A percentile compares a stretch with the other conserved stretches of the same genome.
These are phyloP conservation scores for Amoeboaphelidium occidentale DNA, from an alignment of 371 early-diverging fungal genomes.

Conservation along the genomic window DNA sequence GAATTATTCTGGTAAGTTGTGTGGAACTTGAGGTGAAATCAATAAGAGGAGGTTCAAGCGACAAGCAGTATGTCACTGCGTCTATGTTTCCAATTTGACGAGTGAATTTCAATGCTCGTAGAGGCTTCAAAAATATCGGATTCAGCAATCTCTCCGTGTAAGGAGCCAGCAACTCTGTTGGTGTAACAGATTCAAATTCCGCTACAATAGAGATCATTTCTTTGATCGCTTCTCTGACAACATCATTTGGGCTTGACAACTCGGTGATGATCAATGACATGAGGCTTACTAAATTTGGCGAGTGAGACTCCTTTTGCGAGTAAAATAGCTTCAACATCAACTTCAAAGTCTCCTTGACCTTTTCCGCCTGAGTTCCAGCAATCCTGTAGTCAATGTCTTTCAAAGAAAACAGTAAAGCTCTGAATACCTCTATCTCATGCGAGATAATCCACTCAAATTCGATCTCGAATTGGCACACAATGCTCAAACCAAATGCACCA, in stretches of 20 bases:
- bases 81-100: slow-evolving; percentile 96
- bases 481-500: too few species aligned
- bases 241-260: slow-evolving; percentile 64
- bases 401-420: slow-evolving; percentile 67
- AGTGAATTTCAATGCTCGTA: slow-evolving; percentile 78
- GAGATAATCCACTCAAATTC: slow-evolving; percentile 90
- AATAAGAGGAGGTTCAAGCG: slow-evolving; percentile 67
- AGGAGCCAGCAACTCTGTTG: slow-evolving; percentile 60
- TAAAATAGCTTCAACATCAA: background rate
- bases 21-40: too few species aligned
- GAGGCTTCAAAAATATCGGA: slow-evolving; percentile 88
- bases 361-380: slow-evolving; percentile 5
- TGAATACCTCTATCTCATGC: slow-evolving; percentile 74
- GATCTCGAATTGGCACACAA: too few species aligned
- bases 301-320: too few species aligned
- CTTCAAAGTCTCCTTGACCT: slow-evolving; percentile 1
- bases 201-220: slow-evolving; percentile 52
- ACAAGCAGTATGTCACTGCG: slow-evolving; percentile 84
- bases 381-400: slow-evolving; percentile 69
- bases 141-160: slow-evolving; percentile 59
- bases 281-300: too few species aligned
- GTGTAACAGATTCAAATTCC: slow-evolving; percentile 39
- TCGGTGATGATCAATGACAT: slow-evolving; percentile 64
- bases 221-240: slow-evolving; percentile 72
- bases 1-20: too few species aligned